Percentiles rank a stretch among this genome's conserved stretches.
Evolutionary conservation across 2,329 filamentous ascomycete genomes (phyloP).

Genomic region (Colletotrichum noveboracense): DNA sequence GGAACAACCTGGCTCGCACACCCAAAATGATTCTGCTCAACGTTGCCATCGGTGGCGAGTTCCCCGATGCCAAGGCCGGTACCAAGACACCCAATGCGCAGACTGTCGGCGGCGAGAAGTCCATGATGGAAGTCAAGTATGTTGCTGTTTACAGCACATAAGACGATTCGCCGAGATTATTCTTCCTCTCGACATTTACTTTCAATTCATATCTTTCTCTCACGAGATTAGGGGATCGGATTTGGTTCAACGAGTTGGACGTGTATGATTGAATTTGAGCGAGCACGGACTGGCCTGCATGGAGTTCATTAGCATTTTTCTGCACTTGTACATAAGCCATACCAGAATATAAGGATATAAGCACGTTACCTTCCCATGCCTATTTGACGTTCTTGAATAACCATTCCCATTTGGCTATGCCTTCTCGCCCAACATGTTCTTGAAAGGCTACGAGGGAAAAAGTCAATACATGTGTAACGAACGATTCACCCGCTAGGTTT

Average conservation of each 20-base stretch:
- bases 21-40: constrained; percentile 42
- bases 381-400: neutral
- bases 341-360: neutral
- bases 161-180: neutral
- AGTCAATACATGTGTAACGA: too few species aligned
- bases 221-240: neutral
- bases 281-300: neutral
- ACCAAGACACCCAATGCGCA: constrained; percentile 34
- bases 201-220: neutral
- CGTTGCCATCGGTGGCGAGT: constrained; percentile 43
- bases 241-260: neutral
- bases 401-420: neutral
- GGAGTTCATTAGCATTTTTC: neutral
- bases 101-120: constrained; percentile 35
- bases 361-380: neutral
- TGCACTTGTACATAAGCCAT: neutral
- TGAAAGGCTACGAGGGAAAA: too few species aligned
- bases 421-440: neutral
- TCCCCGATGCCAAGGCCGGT: constrained; percentile 38
- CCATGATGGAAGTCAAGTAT: constrained; percentile 43
- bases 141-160: constrained; percentile 37
- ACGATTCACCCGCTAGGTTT: too few species aligned
- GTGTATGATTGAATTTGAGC: neutral
- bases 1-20: constrained; percentile 33
- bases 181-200: neutral